phyloP scores from a whole-genome alignment of 495 filamentous ascomycete genomes.

The Tuber umbilicatum region DNA sequence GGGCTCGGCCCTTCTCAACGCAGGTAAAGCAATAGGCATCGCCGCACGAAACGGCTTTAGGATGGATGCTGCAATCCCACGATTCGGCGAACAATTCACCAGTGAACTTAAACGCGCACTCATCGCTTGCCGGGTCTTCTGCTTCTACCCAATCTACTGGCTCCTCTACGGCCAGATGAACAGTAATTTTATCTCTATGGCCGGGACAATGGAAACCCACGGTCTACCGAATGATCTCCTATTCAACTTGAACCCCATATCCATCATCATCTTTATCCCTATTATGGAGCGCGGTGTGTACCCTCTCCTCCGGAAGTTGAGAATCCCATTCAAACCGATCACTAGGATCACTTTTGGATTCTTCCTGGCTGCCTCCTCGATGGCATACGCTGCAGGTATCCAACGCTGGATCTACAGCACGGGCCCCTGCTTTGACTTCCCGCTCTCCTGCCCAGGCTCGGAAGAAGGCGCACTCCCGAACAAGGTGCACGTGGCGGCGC shows the following conservation, averaged over 20 bases:
- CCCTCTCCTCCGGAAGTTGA: conserved; percentile 43
- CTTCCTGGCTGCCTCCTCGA: conserved; percentile 44
- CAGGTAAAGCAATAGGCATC: conserved; percentile 48
- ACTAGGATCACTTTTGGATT: conserved; percentile 51
- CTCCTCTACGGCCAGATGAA: conserved; percentile 53
- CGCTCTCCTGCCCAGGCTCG: conserved; percentile 47
- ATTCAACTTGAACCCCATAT: conserved; percentile 42
- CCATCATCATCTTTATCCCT: conserved; percentile 48
- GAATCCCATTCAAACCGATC: conserved; percentile 49
- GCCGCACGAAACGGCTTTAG: conserved; percentile 55
- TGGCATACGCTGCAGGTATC: conserved; percentile 49
- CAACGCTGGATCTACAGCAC: conserved; percentile 48
- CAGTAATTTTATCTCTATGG: conserved; percentile 53
- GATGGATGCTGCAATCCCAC: conserved; percentile 58
- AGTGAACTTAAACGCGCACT: conserved; percentile 54
- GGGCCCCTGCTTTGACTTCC: conserved; percentile 51
- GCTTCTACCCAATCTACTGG: conserved; percentile 66
- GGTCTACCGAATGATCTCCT: conserved; percentile 52
- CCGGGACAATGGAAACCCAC: conserved; percentile 49
- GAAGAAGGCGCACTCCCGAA: conserved; percentile 40
- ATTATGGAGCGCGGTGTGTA: conserved; percentile 49
- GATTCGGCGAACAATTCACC: conserved; percentile 55
- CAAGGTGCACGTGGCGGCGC: conserved; percentile 43
- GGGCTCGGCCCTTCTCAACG: conserved; percentile 46
- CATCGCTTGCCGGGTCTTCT: conserved; percentile 52